These are phyloP conservation scores for Solanum corneliomulleri DNA, from an alignment of 257 asterid species.

Conservation along the genomic window DNA sequence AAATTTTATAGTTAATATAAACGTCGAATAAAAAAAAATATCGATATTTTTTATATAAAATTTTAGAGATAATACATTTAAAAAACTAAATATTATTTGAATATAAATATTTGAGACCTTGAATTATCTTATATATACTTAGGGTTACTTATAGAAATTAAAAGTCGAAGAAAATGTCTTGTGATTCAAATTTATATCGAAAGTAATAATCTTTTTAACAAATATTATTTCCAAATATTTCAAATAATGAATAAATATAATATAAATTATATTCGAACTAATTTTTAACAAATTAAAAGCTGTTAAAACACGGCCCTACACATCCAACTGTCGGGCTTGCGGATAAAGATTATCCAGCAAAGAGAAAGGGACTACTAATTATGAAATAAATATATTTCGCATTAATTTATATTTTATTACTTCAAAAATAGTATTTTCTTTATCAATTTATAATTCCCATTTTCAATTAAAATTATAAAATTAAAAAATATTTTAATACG, in stretches of 20 bases:
- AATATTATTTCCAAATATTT: neutral
- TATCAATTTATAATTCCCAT: no score
- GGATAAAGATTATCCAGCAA: neutral
- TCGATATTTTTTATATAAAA: neutral
- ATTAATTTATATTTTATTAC: neutral
- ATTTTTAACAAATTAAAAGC: neutral
- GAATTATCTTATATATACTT: neutral
- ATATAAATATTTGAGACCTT: neutral
- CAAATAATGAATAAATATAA: neutral
- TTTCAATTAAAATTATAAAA: no score
- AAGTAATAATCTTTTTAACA: neutral
- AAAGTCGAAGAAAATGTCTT: no score
- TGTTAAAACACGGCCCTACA: neutral
- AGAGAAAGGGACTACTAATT: neutral
- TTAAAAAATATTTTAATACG: no score
- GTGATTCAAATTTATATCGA: neutral
- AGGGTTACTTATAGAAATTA: neutral
- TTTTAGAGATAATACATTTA: neutral
- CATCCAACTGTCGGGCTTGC: neutral
- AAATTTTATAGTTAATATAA: neutral
- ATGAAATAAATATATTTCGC: neutral
- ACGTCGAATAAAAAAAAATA: neutral
- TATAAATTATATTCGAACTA: neutral
- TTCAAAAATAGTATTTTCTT: neutral
- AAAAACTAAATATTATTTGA: neutral